Evolutionary conservation across 257 asterid genomes (phyloP).

Genomic region (Ilex asprella): DNA sequence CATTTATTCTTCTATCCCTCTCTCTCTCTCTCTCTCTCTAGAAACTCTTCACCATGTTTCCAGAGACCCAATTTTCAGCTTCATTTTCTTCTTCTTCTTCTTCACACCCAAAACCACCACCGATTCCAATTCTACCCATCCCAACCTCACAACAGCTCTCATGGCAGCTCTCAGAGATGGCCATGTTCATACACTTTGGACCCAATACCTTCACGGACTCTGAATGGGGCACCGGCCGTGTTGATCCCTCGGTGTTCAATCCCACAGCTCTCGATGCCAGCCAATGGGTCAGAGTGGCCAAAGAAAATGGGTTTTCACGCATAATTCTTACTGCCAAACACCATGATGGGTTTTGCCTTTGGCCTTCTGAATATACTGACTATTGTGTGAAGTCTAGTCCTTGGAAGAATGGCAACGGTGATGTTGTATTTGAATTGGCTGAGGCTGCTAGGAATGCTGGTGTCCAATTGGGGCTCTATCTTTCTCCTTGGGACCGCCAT

Average conservation of each 20-base stretch:
- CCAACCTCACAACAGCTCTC: conserved; percentile 69
- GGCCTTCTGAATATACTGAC: conserved; percentile 88
- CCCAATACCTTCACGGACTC: conserved; percentile 75
- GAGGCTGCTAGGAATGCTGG: conserved; percentile 60
- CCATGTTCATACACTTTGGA: conserved; percentile 84
- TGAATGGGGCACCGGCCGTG: conserved; percentile 95
- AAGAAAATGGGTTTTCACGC: conserved; percentile 57
- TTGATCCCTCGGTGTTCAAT: conserved; percentile 61
- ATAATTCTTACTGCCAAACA: conserved; percentile 77
- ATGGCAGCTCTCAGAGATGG: conserved; percentile 94
- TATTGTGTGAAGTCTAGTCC: conserved; percentile 76
- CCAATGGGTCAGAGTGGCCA: conserved; percentile 85
- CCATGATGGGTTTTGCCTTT: conserved; percentile 94
- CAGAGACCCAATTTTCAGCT: conserved; percentile 10
- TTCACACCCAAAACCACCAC: conserved; percentile 52
- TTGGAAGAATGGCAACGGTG: conserved; percentile 86
- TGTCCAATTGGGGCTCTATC: conserved; percentile 76
- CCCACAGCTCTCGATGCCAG: conserved; percentile 64
- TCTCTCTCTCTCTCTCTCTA: too few species aligned
- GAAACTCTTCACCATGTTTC: too few species aligned
- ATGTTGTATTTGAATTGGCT: conserved; percentile 63
- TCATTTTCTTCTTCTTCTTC: conserved; percentile 16
- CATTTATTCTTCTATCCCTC: too few species aligned
- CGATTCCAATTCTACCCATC: conserved; percentile 78
- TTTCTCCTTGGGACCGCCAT: conserved; percentile 98